These are phyloP conservation scores for Hypoxylon sp. DNA, from an alignment of 2,329 filamentous ascomycete species.

Conservation along the genomic window DNA sequence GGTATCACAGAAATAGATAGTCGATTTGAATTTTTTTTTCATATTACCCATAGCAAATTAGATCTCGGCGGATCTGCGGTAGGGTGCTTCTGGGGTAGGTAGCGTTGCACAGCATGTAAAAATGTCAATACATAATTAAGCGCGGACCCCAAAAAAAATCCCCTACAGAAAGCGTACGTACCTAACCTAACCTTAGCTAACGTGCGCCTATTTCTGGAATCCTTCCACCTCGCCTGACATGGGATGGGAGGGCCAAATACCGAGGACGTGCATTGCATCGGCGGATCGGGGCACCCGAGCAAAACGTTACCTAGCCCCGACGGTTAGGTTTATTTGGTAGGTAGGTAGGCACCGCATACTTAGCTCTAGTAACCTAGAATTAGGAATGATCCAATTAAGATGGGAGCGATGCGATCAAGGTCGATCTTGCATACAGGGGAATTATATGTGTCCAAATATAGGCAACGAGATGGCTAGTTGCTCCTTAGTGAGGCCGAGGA, in stretches of 20 bases:
- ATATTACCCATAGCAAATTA: conserved; percentile 8
- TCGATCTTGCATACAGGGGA: conserved; percentile 29
- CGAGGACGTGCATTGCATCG: conserved; percentile 32
- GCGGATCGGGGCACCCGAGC: conserved; percentile 36
- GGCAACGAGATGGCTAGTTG: neutral
- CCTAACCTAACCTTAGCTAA: neutral
- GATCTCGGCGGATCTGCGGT: conserved; percentile 11
- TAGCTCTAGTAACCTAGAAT: neutral
- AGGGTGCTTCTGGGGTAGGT: conserved; percentile 15
- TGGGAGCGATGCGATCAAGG: conserved; percentile 22
- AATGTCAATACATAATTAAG: conserved; percentile 5
- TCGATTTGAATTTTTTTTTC: neutral
- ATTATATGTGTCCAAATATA: conserved; percentile 31
- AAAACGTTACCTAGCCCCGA: conserved; percentile 30
- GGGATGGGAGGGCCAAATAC: conserved; percentile 33
- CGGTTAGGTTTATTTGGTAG: neutral
- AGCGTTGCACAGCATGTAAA: conserved; percentile 1
- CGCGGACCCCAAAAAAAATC: conserved; percentile 15
- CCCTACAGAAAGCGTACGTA: neutral
- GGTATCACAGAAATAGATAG: conserved; percentile 4
- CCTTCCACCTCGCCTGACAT: conserved; percentile 14
- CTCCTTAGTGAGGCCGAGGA: conserved; percentile 6
- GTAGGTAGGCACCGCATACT: conserved; percentile 1
- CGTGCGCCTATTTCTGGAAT: conserved; percentile 40
- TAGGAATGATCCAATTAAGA: conserved; percentile 12